phyloP scores from a whole-genome alignment of 108 stramenopile species.

The Nitzschia sp. region DNA sequence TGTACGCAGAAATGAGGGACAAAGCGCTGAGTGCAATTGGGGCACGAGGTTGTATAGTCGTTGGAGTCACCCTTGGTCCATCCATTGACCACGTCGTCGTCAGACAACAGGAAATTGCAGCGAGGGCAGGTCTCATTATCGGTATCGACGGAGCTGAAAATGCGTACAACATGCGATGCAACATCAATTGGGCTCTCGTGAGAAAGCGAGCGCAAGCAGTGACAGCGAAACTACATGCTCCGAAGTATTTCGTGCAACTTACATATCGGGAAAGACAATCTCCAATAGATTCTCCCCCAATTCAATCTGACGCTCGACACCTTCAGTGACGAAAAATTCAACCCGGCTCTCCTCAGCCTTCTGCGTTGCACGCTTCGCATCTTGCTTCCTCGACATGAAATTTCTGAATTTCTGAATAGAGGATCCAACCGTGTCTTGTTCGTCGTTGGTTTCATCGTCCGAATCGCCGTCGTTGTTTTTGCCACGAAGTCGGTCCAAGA shows the following conservation, averaged over 20 bases:
- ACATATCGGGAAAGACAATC: conserved; percentile 74
- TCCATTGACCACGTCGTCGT: conserved; percentile 76
- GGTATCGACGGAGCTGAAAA: conserved; percentile 76
- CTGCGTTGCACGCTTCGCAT: conserved; percentile 17
- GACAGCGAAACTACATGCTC: background rate
- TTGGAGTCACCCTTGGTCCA: conserved; percentile 77
- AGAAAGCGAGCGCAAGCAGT: too few species aligned
- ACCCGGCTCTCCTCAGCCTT: conserved; percentile 43
- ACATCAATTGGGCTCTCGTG: too few species aligned
- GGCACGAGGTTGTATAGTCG: conserved; percentile 79
- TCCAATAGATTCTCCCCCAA: conserved; percentile 83
- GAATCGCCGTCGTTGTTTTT: conserved; percentile 45
- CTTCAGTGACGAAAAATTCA: conserved; percentile 69
- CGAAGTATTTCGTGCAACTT: too few species aligned
- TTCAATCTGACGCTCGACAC: conserved; percentile 70
- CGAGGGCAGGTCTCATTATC: conserved; percentile 79
- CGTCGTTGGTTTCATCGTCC: conserved; percentile 44
- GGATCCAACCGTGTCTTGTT: conserved; percentile 24
- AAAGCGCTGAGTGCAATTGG: conserved; percentile 72
- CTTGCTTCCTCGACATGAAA: conserved; percentile 22
- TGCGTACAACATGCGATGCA: background rate
- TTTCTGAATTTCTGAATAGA: conserved; percentile 27
- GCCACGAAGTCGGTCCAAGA: conserved; percentile 64
- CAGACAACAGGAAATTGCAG: conserved; percentile 74
- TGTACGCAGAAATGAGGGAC: conserved; percentile 85